These are phyloP conservation scores for Candida albicans DNA, from an alignment of 1,139 yeast species.

Conservation along the genomic window DNA sequence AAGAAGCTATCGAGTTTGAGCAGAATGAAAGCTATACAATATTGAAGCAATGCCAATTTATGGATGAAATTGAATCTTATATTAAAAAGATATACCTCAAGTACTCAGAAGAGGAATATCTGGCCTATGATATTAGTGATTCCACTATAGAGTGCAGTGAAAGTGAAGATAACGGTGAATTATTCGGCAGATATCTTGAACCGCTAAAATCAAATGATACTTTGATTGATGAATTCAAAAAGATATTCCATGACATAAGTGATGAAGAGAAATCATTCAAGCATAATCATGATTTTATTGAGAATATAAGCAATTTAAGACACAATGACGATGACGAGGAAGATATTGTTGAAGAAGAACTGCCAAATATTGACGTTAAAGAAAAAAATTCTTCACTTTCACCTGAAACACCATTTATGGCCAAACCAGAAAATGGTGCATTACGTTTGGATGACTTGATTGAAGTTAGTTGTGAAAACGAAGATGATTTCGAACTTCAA, in stretches of 20 bases:
- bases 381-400: background rate
- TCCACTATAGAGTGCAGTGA: constrained; percentile 17
- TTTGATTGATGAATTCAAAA: constrained; percentile 11
- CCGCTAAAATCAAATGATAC: constrained; percentile 15
- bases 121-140: constrained; percentile 11
- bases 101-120: background rate
- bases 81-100: constrained; percentile 15
- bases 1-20: constrained; percentile 24
- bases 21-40: constrained; percentile 35
- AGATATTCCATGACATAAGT: constrained; percentile 10
- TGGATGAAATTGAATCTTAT: constrained; percentile 30
- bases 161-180: constrained; percentile 5
- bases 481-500: constrained; percentile 7
- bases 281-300: constrained; percentile 10
- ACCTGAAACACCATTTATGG: background rate
- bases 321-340: constrained; percentile 31
- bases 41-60: constrained; percentile 28
- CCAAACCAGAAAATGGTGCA: background rate
- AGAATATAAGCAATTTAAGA: constrained; percentile 31
- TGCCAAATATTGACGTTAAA: background rate
- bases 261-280: constrained; percentile 8
- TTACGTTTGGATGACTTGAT: constrained; percentile 11
- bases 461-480: constrained; percentile 12
- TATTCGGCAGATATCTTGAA: constrained; percentile 10
- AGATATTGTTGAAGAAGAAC: constrained; percentile 6